Evolutionary conservation across 345 rosid species (phyloP).

Genomic region (Limnanthes douglasii): DNA sequence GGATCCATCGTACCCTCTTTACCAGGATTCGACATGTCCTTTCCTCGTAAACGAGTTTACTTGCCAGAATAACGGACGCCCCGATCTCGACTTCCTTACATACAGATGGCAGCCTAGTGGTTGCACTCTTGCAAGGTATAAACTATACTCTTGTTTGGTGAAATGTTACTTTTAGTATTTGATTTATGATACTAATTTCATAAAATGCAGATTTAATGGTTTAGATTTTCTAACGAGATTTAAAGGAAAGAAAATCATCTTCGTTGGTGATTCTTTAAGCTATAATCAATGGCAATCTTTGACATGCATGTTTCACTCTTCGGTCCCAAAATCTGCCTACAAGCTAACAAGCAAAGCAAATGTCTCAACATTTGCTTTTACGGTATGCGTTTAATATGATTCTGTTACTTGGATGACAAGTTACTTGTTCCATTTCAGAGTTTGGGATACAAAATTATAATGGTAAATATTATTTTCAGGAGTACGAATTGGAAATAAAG

Average conservation of each 20-base stretch:
- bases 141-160: background rate
- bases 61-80: conserved; percentile 29
- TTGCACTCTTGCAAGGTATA: conserved; percentile 30
- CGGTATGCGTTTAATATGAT: no score
- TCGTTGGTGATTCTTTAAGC: conserved; percentile 38
- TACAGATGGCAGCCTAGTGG: conserved; percentile 37
- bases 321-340: conserved; percentile 17
- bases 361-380: no score
- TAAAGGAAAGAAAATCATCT: conserved; percentile 29
- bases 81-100: conserved; percentile 23
- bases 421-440: no score
- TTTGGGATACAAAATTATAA: no score
- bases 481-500: no score
- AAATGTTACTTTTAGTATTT: no score
- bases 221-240: conserved; percentile 13
- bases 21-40: conserved; percentile 19
- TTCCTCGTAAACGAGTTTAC: conserved; percentile 29
- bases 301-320: conserved; percentile 26
- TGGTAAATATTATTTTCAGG: no score
- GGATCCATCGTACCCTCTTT: conserved; percentile 23
- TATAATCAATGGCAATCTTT: conserved; percentile 37
- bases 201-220: conserved; percentile 21
- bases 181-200: no score
- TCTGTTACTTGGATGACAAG: no score
- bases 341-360: no score